Evolutionary conservation across 2,329 filamentous ascomycete species (phyloP), one percentile per base, ranked within the genome.

Genomic region (Talaromyces sp.): DNA sequence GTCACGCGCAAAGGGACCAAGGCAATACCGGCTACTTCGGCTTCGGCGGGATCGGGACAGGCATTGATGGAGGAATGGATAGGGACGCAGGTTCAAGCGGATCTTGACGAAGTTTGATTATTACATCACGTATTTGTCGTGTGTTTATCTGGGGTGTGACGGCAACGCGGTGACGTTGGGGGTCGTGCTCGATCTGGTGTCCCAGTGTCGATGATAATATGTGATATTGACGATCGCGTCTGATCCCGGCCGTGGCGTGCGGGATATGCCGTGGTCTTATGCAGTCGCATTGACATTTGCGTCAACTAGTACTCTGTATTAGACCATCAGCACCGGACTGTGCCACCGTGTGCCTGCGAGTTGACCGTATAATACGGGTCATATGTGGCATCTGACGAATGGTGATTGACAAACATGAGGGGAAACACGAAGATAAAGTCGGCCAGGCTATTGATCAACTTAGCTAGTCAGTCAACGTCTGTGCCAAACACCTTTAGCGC

Each of bases 11-110:
- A 87, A 32, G 19, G 32, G 32, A 17, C 13, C n/a, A 36, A 61
- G 74, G 71, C 58, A 65, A 71, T 60, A 67, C 62, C 42, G 65
- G 73, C 56, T 19, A 70, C 69, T 57, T 13, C 49, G 27, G 70
- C 73, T 57, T 69, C 73, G 42, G 69, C 71, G 61, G 75, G 79
- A 11, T 79, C 77, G 54, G 85, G 86, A 49, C 88, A 90, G 72
- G 87, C 85, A 60, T 82, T 86, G 74, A 92, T 93, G 90, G 90
- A 92, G 76, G 89, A 91, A 70, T 93, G 91, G 88, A 92, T 93
- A 27, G 91, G 89, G 54, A 93, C 89, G n/a, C 91, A 93, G 63
- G 74, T 75, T 19, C 77, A 75, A 62, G 72, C 71, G 30, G 72
- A 73, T 47, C 67, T 77, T 58, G 73, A 73, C 58, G 77, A 77